Evolutionary conservation across 2,329 filamentous ascomycete species (phyloP).

Genomic region (Colletotrichum spaethianum): DNA sequence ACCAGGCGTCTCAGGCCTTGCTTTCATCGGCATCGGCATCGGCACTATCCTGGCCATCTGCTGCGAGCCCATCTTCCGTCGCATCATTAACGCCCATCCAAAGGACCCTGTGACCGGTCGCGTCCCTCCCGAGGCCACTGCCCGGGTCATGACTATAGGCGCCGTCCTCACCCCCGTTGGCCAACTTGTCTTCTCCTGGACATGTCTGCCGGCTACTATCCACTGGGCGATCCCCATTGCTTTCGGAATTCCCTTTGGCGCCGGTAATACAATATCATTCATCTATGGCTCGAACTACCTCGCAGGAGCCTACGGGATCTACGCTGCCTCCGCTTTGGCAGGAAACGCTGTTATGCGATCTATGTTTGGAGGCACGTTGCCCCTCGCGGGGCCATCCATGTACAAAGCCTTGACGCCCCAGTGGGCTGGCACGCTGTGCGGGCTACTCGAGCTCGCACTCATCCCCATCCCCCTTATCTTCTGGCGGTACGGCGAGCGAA

Average conservation of each 20-base stretch:
- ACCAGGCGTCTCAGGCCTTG: conserved; percentile 79
- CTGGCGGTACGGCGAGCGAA: conserved; percentile 72
- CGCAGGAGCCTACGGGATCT: conserved; percentile 81
- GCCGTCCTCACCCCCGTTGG: conserved; percentile 82
- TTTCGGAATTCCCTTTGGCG: conserved; percentile 84
- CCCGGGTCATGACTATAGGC: conserved; percentile 84
- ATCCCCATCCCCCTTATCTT: conserved; percentile 88
- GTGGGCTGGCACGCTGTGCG: conserved; percentile 85
- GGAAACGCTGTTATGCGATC: conserved; percentile 83
- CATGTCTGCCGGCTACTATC: conserved; percentile 80
- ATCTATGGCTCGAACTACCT: conserved; percentile 89
- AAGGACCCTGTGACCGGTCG: conserved; percentile 82
- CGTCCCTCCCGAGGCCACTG: conserved; percentile 83
- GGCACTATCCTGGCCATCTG: conserved; percentile 75
- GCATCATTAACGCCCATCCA: conserved; percentile 82
- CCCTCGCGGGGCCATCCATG: conserved; percentile 81
- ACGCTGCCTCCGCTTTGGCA: conserved; percentile 84
- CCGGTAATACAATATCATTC: conserved; percentile 83
- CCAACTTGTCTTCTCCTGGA: conserved; percentile 91
- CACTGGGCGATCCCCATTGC: conserved; percentile 87
- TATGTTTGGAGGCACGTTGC: conserved; percentile 82
- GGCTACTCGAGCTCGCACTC: conserved; percentile 78
- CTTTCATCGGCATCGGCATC: conserved; percentile 81
- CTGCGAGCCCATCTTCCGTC: conserved; percentile 79
- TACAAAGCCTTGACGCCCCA: conserved; percentile 79